Percentiles rank a stretch among this genome's conserved stretches.
Conservation (phyloP, 2,329 filamentous ascomycete genomes). For the Diaporthe velutina region DNA sequence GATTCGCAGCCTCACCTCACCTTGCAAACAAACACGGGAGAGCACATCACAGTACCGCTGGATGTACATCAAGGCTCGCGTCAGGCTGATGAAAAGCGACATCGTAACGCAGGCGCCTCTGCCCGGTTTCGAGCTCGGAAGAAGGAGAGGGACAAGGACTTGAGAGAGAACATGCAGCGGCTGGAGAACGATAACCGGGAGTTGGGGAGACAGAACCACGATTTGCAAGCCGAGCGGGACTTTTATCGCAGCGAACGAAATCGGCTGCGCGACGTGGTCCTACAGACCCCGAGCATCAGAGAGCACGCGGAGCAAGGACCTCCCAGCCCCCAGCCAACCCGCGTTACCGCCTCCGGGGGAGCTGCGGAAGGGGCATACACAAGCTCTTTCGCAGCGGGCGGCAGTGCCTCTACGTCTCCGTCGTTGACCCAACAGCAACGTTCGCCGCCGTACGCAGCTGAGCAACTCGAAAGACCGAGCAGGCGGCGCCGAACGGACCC, state of each 20-base stretch:
- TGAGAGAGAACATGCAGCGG: constrained; percentile 75
- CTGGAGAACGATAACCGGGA: constrained; percentile 78
- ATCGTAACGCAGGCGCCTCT: constrained; percentile 87
- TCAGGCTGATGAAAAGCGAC: constrained; percentile 86
- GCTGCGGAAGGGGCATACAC: constrained; percentile 36
- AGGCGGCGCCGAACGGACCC: constrained; percentile 62
- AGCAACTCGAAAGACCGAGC: constrained; percentile 59
- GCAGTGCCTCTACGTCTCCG: constrained; percentile 37
- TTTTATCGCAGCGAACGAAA: constrained; percentile 82
- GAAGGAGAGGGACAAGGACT: constrained; percentile 85
- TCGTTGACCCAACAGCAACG: constrained; percentile 38
- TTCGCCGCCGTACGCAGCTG: constrained; percentile 42
- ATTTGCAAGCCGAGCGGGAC: constrained; percentile 73
- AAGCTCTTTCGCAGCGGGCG: constrained; percentile 35
- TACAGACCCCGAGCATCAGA: constrained; percentile 68
- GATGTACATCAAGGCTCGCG: constrained; percentile 87
- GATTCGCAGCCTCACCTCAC: constrained; percentile 40
- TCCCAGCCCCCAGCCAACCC: constrained; percentile 60
- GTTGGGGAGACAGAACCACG: constrained; percentile 66
- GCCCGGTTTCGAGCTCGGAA: constrained; percentile 84
- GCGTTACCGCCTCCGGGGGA: constrained; percentile 29
- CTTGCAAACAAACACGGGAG: constrained; percentile 47
- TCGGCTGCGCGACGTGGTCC: constrained; percentile 75
- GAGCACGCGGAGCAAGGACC: constrained; percentile 65
- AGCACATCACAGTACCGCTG: constrained; percentile 72